Evolutionary conservation across 208 protist species (phyloP).

Genomic region (Leishmania lainsoni): DNA sequence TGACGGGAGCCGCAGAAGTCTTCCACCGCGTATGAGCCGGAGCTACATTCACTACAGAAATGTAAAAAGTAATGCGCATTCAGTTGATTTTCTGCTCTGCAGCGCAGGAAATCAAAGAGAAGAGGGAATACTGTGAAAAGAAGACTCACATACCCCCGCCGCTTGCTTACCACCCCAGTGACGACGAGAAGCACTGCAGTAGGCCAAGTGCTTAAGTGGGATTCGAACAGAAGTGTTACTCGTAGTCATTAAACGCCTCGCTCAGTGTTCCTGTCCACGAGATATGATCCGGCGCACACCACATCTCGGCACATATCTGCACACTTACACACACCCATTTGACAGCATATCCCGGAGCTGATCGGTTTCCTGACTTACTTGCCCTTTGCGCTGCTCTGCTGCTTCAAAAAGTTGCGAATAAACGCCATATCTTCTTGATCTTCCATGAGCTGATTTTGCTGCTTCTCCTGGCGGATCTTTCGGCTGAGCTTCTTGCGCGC

Average conservation of each 20-base stretch:
- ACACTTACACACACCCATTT: background rate
- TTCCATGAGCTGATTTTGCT: constrained; percentile 35
- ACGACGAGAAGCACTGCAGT: background rate
- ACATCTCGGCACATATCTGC: background rate
- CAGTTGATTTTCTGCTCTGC: background rate
- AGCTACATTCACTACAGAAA: background rate
- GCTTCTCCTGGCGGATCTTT: constrained; percentile 33
- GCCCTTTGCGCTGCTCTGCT: constrained; percentile 31
- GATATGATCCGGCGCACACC: background rate
- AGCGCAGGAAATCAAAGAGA: background rate
- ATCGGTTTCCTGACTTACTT: background rate
- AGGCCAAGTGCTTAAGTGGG: background rate
- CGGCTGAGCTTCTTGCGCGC: constrained; percentile 59
- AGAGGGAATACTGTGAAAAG: background rate
- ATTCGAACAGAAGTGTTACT: constrained; percentile 3
- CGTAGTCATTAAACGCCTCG: background rate
- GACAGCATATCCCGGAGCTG: background rate
- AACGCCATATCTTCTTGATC: constrained; percentile 62
- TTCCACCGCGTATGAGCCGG: background rate
- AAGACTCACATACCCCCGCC: background rate
- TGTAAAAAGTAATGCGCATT: background rate
- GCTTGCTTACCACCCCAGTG: background rate
- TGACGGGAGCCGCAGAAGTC: background rate
- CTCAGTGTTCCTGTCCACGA: background rate
- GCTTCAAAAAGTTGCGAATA: constrained; percentile 63